Conservation (phyloP, 441 rosid species). For the Manihot esculenta region DNA sequence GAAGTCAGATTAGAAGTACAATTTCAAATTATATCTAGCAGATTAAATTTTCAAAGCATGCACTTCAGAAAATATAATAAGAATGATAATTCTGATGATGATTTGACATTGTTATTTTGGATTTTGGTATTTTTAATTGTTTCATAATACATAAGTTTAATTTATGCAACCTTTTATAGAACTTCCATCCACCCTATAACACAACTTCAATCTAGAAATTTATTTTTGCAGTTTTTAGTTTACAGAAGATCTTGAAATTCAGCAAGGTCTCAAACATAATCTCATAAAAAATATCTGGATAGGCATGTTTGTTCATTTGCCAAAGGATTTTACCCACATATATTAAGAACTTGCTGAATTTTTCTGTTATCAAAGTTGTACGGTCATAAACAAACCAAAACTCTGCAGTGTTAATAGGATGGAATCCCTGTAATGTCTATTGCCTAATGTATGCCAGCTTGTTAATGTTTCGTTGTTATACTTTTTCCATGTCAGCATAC, state of each 20-base stretch:
- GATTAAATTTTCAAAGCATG: neutral
- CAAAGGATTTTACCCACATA: neutral
- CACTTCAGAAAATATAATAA: neutral
- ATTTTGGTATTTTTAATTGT: too few relatives aligned
- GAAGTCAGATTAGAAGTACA: neutral
- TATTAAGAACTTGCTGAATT: neutral
- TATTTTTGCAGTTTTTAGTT: neutral
- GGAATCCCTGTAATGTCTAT: neutral
- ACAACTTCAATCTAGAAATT: neutral
- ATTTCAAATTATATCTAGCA: neutral
- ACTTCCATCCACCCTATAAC: too few relatives aligned
- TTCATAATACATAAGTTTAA: neutral
- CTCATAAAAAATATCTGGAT: neutral
- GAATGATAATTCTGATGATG: neutral
- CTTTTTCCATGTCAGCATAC: neutral
- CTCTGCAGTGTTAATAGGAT: neutral
- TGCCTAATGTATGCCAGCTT: neutral
- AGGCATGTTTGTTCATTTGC: neutral
- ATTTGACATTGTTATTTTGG: neutral
- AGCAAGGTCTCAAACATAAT: neutral
- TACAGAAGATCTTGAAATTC: neutral
- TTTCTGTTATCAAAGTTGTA: neutral
- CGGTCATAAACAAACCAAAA: neutral
- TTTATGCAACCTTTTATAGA: neutral
- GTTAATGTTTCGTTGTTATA: neutral